Percentiles rank a stretch among this genome's conserved stretches.
phyloP scores from a whole-genome alignment of 352 stramenopile species.

The Plasmopara muralis region DNA sequence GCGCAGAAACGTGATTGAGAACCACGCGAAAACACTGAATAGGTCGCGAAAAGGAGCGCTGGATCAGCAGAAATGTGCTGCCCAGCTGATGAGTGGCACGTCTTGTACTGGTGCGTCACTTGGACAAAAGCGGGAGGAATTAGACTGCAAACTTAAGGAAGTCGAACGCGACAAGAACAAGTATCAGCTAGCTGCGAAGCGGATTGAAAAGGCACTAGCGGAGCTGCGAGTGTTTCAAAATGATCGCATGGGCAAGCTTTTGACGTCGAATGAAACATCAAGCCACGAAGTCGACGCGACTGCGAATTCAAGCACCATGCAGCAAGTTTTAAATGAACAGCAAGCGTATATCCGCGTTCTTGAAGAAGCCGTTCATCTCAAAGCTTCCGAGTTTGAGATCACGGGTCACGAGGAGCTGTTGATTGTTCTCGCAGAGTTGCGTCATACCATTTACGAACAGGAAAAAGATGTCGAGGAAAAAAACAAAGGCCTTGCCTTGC shows the following conservation, averaged over 20 bases:
- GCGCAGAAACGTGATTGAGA: slow-evolving; percentile 16
- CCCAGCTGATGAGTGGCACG: slow-evolving; percentile 26
- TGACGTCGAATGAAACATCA: neutral
- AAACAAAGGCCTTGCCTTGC: slow-evolving; percentile 3
- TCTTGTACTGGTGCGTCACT: slow-evolving; percentile 16
- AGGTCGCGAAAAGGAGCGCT: slow-evolving; percentile 4
- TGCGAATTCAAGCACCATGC: neutral
- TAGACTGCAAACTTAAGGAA: slow-evolving; percentile 37
- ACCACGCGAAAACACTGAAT: neutral
- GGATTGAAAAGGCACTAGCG: slow-evolving; percentile 29
- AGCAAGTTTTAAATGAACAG: slow-evolving; percentile 31
- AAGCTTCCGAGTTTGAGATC: slow-evolving; percentile 57
- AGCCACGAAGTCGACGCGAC: slow-evolving; percentile 3
- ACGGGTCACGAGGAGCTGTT: slow-evolving; percentile 72
- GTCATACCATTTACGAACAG: slow-evolving; percentile 72
- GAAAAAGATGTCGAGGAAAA: slow-evolving; percentile 46
- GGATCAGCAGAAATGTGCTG: slow-evolving; percentile 19
- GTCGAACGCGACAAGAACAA: slow-evolving; percentile 36
- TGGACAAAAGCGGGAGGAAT: slow-evolving; percentile 22
- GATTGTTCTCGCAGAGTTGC: slow-evolving; percentile 63
- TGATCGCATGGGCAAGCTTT: slow-evolving; percentile 16
- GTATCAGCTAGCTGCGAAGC: slow-evolving; percentile 28
- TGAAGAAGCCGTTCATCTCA: slow-evolving; percentile 69
- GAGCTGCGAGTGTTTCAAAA: slow-evolving; percentile 38
- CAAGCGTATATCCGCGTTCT: slow-evolving; percentile 66